Conservation (phyloP, 1,284 basidiomycete genomes). For the Stereum hirsutum region DNA sequence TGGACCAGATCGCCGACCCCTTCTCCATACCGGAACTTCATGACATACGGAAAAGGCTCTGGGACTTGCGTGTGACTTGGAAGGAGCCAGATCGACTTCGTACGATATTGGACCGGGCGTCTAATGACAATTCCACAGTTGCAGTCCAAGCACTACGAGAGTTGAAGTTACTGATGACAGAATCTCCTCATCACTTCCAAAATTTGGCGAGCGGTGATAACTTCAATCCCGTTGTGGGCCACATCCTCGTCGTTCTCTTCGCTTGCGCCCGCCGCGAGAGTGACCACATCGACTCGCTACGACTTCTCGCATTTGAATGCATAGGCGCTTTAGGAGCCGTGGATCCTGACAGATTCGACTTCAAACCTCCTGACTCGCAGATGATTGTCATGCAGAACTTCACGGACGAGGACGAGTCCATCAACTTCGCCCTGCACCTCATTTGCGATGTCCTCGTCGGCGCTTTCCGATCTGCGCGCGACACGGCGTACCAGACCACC, state of each 20-base stretch:
- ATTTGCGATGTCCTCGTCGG: constrained; percentile 84
- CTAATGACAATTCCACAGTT: constrained; percentile 80
- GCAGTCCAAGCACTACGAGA: constrained; percentile 74
- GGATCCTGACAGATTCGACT: constrained; percentile 90
- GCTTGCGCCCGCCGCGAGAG: constrained; percentile 70
- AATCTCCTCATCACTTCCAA: constrained; percentile 46
- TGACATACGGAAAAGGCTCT: constrained; percentile 38
- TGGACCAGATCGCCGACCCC: constrained; percentile 78
- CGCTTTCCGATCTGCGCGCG: constrained; percentile 91
- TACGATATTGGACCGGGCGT: constrained; percentile 67
- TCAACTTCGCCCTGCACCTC: constrained; percentile 79
- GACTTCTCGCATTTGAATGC: constrained; percentile 77
- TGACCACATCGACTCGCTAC: constrained; percentile 63
- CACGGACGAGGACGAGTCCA: constrained; percentile 70
- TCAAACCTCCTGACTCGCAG: constrained; percentile 48
- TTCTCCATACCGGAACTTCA: constrained; percentile 61
- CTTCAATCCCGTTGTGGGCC: constrained; percentile 76
- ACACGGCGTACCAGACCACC: constrained; percentile 86
- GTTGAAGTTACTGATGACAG: constrained; percentile 57
- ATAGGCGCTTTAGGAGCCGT: constrained; percentile 92
- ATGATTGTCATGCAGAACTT: constrained; percentile 83
- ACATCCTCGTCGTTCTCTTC: constrained; percentile 65
- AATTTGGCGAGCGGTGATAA: constrained; percentile 72
- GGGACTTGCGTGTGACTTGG: constrained; percentile 38
- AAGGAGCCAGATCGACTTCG: constrained; percentile 49